These are phyloP conservation scores for Magnaporthales sp. DNA, from an alignment of 2,329 filamentous ascomycete species.

Conservation along the genomic window DNA sequence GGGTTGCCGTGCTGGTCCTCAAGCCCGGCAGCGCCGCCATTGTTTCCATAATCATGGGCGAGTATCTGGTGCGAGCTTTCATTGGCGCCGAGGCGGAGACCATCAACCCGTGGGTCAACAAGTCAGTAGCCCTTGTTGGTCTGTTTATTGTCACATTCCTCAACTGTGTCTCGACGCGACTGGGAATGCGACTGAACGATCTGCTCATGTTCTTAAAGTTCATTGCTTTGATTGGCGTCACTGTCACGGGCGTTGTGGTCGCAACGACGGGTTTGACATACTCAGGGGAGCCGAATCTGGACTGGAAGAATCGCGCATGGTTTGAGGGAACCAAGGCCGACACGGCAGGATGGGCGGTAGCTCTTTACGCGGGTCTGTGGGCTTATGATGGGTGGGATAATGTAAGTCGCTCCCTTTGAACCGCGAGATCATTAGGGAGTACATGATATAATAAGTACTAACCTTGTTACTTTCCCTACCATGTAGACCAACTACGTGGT, in stretches of 20 bases:
- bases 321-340: constrained; percentile 78
- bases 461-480: constrained; percentile 8
- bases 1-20: constrained; percentile 88
- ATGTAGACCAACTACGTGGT: constrained; percentile 89
- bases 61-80: constrained; percentile 84
- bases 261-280: constrained; percentile 77
- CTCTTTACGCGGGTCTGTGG: constrained; percentile 92
- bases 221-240: constrained; percentile 76
- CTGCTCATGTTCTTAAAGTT: constrained; percentile 97
- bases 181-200: constrained; percentile 82
- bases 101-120: constrained; percentile 82
- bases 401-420: constrained; percentile 41
- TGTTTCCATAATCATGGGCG: constrained; percentile 94
- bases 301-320: constrained; percentile 86
- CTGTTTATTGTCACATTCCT: constrained; percentile 70
- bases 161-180: constrained; percentile 84
- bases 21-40: constrained; percentile 93
- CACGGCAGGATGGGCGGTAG: constrained; percentile 82
- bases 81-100: constrained; percentile 80
- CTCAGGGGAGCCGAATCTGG: constrained; percentile 63
- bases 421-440: background rate
- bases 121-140: constrained; percentile 72
- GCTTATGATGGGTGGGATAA: constrained; percentile 99
- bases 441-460: constrained; percentile 10
- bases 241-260: constrained; percentile 80